phyloP scores from a whole-genome alignment of 2,329 filamentous ascomycete species.

The Penicillium hordei region DNA sequence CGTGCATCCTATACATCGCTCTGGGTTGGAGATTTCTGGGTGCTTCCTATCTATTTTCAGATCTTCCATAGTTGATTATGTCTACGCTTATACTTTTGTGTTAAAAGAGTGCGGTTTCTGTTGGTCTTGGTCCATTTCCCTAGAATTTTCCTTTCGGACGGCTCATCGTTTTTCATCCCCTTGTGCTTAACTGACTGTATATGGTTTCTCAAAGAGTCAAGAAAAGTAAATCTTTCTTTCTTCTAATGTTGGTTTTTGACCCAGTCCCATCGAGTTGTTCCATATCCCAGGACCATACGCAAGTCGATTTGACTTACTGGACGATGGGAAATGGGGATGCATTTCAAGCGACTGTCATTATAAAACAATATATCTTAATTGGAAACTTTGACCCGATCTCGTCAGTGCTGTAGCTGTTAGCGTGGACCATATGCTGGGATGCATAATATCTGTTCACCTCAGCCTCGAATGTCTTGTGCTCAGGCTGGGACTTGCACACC shows the following conservation, averaged over 20 bases:
- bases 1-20: constrained; percentile 31
- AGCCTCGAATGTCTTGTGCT: background rate
- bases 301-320: background rate
- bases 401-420: background rate
- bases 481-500: background rate
- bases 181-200: background rate
- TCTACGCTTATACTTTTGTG: constrained; percentile 13
- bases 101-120: constrained; percentile 10
- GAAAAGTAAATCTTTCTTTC: constrained; percentile 2
- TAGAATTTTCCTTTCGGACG: background rate
- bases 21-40: constrained; percentile 27
- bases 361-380: background rate
- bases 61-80: constrained; percentile 25
- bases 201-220: background rate
- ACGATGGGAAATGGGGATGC: background rate
- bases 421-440: background rate
- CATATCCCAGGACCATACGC: background rate
- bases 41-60: constrained; percentile 13
- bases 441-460: background rate
- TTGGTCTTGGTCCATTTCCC: background rate
- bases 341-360: background rate
- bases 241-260: background rate
- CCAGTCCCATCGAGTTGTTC: background rate
- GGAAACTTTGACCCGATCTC: background rate
- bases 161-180: background rate